Conservation (phyloP, 2,329 filamentous ascomycete species). For the Curvularia lunata region DNA sequence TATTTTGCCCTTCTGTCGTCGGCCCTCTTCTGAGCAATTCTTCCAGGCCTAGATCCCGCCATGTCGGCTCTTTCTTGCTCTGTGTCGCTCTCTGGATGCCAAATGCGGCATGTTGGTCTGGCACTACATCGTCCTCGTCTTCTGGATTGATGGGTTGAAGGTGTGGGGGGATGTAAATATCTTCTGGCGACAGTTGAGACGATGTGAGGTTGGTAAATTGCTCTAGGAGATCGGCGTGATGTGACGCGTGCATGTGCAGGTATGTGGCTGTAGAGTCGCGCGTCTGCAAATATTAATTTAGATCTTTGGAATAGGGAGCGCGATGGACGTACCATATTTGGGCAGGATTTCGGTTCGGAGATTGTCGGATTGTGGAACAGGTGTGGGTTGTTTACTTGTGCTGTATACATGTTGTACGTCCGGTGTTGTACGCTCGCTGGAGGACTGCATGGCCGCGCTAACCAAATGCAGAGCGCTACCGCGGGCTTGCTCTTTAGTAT, state of each 20-base stretch:
- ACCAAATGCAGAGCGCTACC: not conserved
- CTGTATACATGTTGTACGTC: not conserved
- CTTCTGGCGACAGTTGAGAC: slow-evolving; percentile 60
- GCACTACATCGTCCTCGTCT: slow-evolving; percentile 87
- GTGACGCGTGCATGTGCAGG: slow-evolving; percentile 74
- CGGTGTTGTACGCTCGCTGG: not conserved
- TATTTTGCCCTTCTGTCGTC: slow-evolving; percentile 20
- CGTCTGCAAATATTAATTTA: slow-evolving; percentile 47
- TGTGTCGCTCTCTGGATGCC: slow-evolving; percentile 83
- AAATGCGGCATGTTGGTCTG: slow-evolving; percentile 86
- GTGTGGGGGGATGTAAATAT: slow-evolving; percentile 80
- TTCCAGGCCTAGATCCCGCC: slow-evolving; percentile 78
- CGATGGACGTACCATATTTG: not conserved
- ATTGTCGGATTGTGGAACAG: not conserved
- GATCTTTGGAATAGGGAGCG: too few relatives aligned
- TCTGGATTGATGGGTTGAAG: slow-evolving; percentile 85
- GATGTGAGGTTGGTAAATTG: slow-evolving; percentile 53
- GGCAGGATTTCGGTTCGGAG: not conserved
- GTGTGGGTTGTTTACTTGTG: not conserved
- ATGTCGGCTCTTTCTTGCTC: slow-evolving; percentile 71
- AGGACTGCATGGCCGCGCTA: slow-evolving; percentile 11
- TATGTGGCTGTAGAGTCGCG: slow-evolving; percentile 79
- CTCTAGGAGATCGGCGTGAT: slow-evolving; percentile 80
- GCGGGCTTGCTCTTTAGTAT: not conserved
- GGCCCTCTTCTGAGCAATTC: slow-evolving; percentile 72